phyloP scores from a whole-genome alignment of 208 protist species.

The Wallacemonas sp. region DNA sequence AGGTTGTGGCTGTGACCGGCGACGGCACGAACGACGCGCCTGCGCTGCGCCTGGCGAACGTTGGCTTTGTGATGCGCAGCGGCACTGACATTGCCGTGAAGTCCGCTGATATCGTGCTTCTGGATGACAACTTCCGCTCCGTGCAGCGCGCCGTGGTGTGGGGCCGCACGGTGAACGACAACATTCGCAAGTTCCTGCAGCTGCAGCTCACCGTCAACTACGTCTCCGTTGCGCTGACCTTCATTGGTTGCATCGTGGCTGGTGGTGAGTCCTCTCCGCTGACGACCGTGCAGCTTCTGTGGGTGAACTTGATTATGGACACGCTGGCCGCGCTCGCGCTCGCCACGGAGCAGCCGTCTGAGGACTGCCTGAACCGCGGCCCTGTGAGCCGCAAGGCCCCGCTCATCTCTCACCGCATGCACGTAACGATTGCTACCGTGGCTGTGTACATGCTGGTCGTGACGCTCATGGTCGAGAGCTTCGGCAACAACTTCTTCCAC shows the following conservation, averaged over 20 bases:
- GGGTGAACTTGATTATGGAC: conserved; percentile 99
- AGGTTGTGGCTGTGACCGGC: conserved; percentile 92
- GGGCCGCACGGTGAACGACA: conserved; percentile 90
- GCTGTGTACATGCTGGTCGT: conserved; percentile 70
- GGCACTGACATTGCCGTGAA: conserved; percentile 97
- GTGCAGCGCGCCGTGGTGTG: conserved; percentile 96
- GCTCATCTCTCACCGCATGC: conserved; percentile 88
- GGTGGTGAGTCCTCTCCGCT: conserved; percentile 72
- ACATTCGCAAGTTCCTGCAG: conserved; percentile 97
- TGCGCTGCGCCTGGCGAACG: conserved; percentile 95
- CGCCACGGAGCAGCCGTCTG: conserved; percentile 95
- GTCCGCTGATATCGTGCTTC: conserved; percentile 92
- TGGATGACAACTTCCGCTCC: conserved; percentile 99
- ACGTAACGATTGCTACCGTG: conserved; percentile 64
- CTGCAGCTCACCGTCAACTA: conserved; percentile 99
- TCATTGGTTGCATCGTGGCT: conserved; percentile 90
- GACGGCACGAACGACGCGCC: conserved; percentile 98
- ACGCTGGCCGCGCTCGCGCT: conserved; percentile 97
- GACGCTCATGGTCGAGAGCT: conserved; percentile 50
- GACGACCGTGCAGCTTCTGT: conserved; percentile 97
- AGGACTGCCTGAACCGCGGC: conserved; percentile 68
- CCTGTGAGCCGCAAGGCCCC: conserved; percentile 75
- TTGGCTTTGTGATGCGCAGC: conserved; percentile 97
- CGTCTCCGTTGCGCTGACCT: conserved; percentile 92
- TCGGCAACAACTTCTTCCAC: conserved; percentile 46